Conservation (phyloP, 148 eudicot genomes). For the Rhododendron ovatum region DNA sequence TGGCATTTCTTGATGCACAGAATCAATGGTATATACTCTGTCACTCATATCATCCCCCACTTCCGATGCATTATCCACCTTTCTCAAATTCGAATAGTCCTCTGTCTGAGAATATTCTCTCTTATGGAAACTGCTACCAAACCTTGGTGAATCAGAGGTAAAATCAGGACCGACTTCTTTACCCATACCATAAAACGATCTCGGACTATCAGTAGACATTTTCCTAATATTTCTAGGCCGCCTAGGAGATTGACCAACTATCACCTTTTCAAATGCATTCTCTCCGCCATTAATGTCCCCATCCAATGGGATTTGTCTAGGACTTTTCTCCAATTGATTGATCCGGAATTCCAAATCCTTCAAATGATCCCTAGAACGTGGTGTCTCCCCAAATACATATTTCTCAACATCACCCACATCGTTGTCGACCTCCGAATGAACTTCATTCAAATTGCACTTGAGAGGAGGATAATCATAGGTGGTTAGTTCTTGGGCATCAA, state of each 20-base stretch:
- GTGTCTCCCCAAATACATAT: slow-evolving; percentile 66
- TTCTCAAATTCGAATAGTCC: slow-evolving; percentile 34
- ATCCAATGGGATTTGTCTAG: slow-evolving; percentile 43
- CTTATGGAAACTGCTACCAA: slow-evolving; percentile 48
- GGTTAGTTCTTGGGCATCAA: slow-evolving; percentile 37
- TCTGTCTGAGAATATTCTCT: slow-evolving; percentile 34
- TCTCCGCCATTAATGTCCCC: slow-evolving; percentile 36
- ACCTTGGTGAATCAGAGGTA: slow-evolving; percentile 51
- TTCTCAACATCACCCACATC: slow-evolving; percentile 61
- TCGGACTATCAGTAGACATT: slow-evolving; percentile 46
- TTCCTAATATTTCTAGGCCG: slow-evolving; percentile 39
- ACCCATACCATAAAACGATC: slow-evolving; percentile 32
- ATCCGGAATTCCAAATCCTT: slow-evolving; percentile 70
- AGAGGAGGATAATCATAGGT: slow-evolving; percentile 68
- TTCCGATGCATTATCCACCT: slow-evolving; percentile 58
- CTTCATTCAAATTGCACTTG: slow-evolving; percentile 53
- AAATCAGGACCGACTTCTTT: slow-evolving; percentile 47
- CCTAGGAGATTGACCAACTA: slow-evolving; percentile 66
- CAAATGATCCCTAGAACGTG: slow-evolving; percentile 51
- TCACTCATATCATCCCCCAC: slow-evolving; percentile 70
- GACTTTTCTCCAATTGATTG: slow-evolving; percentile 71
- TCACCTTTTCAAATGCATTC: slow-evolving; percentile 61
- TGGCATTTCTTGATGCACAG: slow-evolving; percentile 47
- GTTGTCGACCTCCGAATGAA: slow-evolving; percentile 41
- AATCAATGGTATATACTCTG: slow-evolving; percentile 88